Evolutionary conservation across 495 filamentous ascomycete species (phyloP), one percentile per base, ranked within the genome.

Genomic region (Neurospora sublineolata): DNA sequence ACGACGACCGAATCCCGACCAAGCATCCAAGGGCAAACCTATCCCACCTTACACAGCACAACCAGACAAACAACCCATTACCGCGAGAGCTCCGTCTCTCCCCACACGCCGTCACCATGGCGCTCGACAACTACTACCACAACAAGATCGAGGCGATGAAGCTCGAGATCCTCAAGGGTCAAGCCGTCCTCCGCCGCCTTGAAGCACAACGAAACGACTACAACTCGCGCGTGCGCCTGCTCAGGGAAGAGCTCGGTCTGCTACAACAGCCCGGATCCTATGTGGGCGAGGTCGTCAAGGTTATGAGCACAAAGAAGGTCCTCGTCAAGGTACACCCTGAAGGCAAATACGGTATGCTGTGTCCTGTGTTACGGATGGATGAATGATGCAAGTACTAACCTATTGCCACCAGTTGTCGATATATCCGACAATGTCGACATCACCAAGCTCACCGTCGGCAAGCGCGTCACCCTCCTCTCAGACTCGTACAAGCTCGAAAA

Each of bases 81-180:
- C 68, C 37, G 30, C 44, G 30, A 41, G 16, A 44, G 30, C 41
- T 38, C 73, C 73, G 36, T 67, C 41, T 33, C 33, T 30, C 70
- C 37, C 68, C 18, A 52, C 68, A 76, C 75, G 77, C 73, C 78
- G 81, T 82, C 87, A 87, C 75, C 77, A 99, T 99, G 95, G 93
- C 94, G 87, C 91, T 99, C 83, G 95, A 98, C 83, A 97, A 91
- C 83, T 99, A 97, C 83, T 99, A 94, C 82, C 92, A 93, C 86
- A 97, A 98, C 84, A 99, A 99, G 87, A 97, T 99, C 82, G 95
- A 99, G 91, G 89, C 90, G 80, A 96, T 97, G 91, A 97, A 98
- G 88, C 93, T 98, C 79, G 94, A 98, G 87, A 99, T 99, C 76
- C 93, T 99, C 77, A 93, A 97, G 82, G 94, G 95, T 44, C 96